Evolutionary conservation across 164 flowering plant genomes (phyloP).

Genomic region (Pachysandra terminalis): DNA sequence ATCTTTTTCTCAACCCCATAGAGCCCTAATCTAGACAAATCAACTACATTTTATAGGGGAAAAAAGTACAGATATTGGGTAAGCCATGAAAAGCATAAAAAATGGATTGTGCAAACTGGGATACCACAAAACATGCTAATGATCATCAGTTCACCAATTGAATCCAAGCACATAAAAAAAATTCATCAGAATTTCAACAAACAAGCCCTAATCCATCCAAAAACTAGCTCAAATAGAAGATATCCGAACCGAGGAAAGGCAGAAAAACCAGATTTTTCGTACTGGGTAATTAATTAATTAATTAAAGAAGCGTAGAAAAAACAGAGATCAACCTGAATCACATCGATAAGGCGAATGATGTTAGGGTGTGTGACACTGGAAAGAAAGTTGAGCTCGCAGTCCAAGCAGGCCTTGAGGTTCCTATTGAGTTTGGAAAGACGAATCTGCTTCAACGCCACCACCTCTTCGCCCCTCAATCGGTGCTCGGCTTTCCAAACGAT

Average conservation of each 20-base stretch:
- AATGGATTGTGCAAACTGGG: no score
- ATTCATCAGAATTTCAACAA: no score
- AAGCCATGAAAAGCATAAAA: no score
- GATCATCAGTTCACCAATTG: no score
- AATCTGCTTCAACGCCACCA: constrained; percentile 62
- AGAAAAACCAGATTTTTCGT: background rate
- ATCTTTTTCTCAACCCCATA: no score
- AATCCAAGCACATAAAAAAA: no score
- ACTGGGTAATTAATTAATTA: background rate
- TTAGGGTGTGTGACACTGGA: constrained; percentile 63
- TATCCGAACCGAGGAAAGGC: background rate
- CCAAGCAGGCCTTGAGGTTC: constrained; percentile 41
- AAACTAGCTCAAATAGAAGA: background rate
- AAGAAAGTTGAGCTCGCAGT: constrained; percentile 59
- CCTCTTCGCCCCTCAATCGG: constrained; percentile 30
- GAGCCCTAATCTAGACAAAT: no score
- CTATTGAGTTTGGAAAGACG: constrained; percentile 41
- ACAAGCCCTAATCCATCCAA: background rate
- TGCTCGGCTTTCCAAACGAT: constrained; percentile 58
- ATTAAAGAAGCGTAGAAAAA: no score
- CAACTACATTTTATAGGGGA: no score
- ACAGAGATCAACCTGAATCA: constrained; percentile 34
- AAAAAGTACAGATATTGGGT: background rate
- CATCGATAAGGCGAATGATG: constrained; percentile 55
- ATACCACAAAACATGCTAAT: no score